A percentile compares a stretch with the other conserved stretches of the same genome.
phyloP scores from a whole-genome alignment of 805 yeast species.

The Allodekkera sacchari region DNA sequence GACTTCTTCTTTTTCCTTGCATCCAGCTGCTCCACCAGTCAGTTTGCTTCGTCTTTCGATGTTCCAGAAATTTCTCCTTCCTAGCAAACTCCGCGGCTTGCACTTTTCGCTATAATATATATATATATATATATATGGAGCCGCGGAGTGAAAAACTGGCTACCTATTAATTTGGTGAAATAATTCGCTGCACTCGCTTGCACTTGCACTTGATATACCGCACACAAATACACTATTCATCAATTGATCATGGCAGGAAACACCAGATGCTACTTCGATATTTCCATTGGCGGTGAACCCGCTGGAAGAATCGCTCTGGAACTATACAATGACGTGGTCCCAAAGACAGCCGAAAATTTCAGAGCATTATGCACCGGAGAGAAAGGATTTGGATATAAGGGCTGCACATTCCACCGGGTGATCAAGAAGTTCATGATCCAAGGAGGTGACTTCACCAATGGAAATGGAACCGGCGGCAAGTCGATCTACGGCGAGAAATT shows the following conservation, averaged over 20 bases:
- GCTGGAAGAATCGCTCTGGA: slow-evolving; percentile 77
- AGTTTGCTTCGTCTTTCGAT: not conserved
- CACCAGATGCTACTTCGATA: slow-evolving; percentile 65
- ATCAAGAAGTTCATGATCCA: slow-evolving; percentile 87
- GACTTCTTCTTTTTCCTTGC: too few species aligned
- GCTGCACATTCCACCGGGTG: slow-evolving; percentile 88
- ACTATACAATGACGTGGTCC: slow-evolving; percentile 51
- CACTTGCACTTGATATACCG: too few species aligned
- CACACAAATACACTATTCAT: not conserved
- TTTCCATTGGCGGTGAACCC: slow-evolving; percentile 60
- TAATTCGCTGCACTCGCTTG: too few species aligned
- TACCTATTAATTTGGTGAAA: too few species aligned
- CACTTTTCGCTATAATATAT: too few species aligned
- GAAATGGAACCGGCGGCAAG: slow-evolving; percentile 73
- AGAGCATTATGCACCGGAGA: slow-evolving; percentile 86
- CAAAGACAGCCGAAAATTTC: slow-evolving; percentile 86
- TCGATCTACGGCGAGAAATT: slow-evolving; percentile 78
- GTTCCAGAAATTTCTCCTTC: slow-evolving; percentile 1
- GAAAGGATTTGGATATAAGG: slow-evolving; percentile 70
- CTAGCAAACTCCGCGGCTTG: too few species aligned
- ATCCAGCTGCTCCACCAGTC: too few species aligned
- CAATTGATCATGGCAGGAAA: not conserved
- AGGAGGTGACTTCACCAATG: slow-evolving; percentile 85
- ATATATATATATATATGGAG: too few species aligned
- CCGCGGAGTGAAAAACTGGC: too few species aligned